A percentile compares a stretch with the other conserved stretches of the same genome.
Conservation (phyloP, 2,329 filamentous ascomycete species). For the Colletotrichum euphorbiae region DNA sequence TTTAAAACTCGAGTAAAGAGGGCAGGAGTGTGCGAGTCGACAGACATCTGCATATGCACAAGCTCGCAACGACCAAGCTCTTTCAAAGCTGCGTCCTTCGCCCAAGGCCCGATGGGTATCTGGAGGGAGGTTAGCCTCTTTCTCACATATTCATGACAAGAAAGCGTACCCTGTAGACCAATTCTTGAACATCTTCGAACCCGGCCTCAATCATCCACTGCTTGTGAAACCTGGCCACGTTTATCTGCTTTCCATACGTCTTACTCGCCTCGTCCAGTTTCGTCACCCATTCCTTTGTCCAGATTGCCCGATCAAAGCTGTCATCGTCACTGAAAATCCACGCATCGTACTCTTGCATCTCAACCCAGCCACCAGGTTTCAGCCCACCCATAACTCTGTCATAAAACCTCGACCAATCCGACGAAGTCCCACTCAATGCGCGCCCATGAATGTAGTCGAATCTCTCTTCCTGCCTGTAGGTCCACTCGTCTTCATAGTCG, state of each 20-base stretch:
- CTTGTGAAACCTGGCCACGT: constrained; percentile 51
- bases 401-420: constrained; percentile 50
- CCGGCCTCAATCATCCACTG: constrained; percentile 54
- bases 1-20: constrained; percentile 53
- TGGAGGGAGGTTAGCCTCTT: constrained; percentile 32
- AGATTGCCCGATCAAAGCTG: constrained; percentile 50
- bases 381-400: constrained; percentile 43
- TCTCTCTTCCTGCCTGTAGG: constrained; percentile 52
- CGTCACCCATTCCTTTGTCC: constrained; percentile 54
- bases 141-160: rapidly evolving
- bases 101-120: constrained; percentile 55
- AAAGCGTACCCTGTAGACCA: constrained; percentile 45
- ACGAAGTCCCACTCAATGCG: constrained; percentile 48
- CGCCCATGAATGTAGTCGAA: constrained; percentile 52
- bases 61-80: constrained; percentile 52
- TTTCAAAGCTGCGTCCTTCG: constrained; percentile 51
- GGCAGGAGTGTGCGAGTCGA: constrained; percentile 55
- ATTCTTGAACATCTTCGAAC: constrained; percentile 50
- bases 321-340: constrained; percentile 54
- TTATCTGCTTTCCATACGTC: constrained; percentile 53
- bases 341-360: constrained; percentile 54
- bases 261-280: constrained; percentile 51
- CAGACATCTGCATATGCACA: constrained; percentile 56
- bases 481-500: constrained; percentile 67
- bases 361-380: constrained; percentile 51